Evolutionary conservation across 2,329 filamentous ascomycete species (phyloP).

Genomic region (Acarospora socialis): DNA sequence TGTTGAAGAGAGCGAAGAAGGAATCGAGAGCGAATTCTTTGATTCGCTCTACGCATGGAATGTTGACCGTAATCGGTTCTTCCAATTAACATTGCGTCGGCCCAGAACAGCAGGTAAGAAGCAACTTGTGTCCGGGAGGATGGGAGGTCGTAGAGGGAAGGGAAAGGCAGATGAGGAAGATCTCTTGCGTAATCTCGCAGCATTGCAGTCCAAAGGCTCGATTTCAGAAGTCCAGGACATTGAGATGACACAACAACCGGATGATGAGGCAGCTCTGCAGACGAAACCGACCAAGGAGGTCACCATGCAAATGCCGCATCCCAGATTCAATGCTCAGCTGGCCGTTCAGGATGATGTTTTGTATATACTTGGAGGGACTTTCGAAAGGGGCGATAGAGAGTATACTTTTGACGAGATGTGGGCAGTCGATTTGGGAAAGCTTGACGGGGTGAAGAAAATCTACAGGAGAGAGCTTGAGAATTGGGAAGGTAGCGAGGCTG

Average conservation of each 20-base stretch:
- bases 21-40: slow-evolving; percentile 95
- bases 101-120: slow-evolving; percentile 54
- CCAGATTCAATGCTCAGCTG: slow-evolving; percentile 79
- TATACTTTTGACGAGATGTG: slow-evolving; percentile 94
- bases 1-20: slow-evolving; percentile 80
- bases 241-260: slow-evolving; percentile 34
- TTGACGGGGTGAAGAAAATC: slow-evolving; percentile 86
- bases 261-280: slow-evolving; percentile 38
- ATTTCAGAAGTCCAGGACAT: slow-evolving; percentile 39
- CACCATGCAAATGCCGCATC: slow-evolving; percentile 72
- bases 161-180: slow-evolving; percentile 88
- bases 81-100: slow-evolving; percentile 64
- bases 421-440: slow-evolving; percentile 81
- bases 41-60: slow-evolving; percentile 87
- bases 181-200: slow-evolving; percentile 69
- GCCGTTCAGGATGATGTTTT: slow-evolving; percentile 84
- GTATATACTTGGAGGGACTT: slow-evolving; percentile 91
- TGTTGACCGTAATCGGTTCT: slow-evolving; percentile 87
- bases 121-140: slow-evolving; percentile 41
- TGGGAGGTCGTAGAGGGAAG: slow-evolving; percentile 49
- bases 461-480: slow-evolving; percentile 76
- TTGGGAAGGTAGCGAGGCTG: slow-evolving; percentile 54
- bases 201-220: slow-evolving; percentile 61
- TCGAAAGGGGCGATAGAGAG: slow-evolving; percentile 86
- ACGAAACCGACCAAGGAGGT: slow-evolving; percentile 47